Evolutionary conservation across 352 stramenopile species (phyloP).

Genomic region (Globisporangium apiculatum): DNA sequence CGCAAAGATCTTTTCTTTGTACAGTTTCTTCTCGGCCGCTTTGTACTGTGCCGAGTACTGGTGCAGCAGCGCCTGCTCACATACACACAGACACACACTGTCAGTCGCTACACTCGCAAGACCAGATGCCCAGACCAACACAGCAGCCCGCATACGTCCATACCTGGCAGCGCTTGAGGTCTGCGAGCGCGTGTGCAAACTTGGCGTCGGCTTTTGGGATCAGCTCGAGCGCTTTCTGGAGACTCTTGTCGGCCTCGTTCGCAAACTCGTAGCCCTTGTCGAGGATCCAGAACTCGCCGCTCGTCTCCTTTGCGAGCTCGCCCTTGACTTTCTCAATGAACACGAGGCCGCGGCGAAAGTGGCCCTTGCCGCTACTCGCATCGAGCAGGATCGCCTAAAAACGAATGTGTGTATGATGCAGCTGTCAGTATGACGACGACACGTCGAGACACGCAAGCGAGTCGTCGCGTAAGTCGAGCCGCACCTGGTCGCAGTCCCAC

Average conservation of each 20-base stretch:
- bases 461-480: no score
- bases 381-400: constrained; percentile 63
- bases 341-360: constrained; percentile 74
- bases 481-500: constrained; percentile 81
- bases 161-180: constrained; percentile 68
- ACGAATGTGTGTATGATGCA: neutral
- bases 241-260: constrained; percentile 62
- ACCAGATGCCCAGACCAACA: neutral
- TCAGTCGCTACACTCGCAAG: neutral
- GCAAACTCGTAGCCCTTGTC: constrained; percentile 78
- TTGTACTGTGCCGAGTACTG: constrained; percentile 71
- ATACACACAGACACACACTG: neutral
- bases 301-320: constrained; percentile 75
- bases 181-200: constrained; percentile 41
- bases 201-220: constrained; percentile 36
- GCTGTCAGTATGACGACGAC: neutral
- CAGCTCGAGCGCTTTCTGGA: constrained; percentile 49
- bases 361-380: constrained; percentile 51
- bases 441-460: no score
- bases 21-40: constrained; percentile 83
- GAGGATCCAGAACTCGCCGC: constrained; percentile 82
- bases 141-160: neutral
- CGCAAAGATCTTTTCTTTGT: constrained; percentile 87
- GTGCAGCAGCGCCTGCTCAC: constrained; percentile 29
- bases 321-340: constrained; percentile 77